phyloP scores from a whole-genome alignment of 768 basidiomycete genomes.

The Psilocybe sp. region DNA sequence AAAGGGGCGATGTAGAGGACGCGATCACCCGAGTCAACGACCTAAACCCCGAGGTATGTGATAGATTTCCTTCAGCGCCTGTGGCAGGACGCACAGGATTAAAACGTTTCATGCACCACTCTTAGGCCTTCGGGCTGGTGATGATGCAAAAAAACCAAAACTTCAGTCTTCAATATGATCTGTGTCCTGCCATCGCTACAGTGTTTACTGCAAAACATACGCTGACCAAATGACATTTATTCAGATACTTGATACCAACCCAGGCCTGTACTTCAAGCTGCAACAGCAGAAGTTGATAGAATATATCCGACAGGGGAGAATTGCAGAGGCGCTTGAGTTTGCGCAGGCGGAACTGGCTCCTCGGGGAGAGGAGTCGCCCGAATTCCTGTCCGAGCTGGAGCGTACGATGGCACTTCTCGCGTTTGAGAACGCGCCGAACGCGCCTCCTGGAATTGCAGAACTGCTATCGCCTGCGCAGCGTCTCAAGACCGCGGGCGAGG shows the following conservation, averaged over 20 bases:
- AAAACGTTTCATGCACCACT: constrained; percentile 98
- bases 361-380: constrained; percentile 90
- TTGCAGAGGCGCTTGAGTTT: constrained; percentile 81
- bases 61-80: constrained; percentile 30
- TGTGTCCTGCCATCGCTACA: constrained; percentile 13
- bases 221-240: constrained; percentile 18
- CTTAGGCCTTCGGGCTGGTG: constrained; percentile 80
- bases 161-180: constrained; percentile 98
- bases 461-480: constrained; percentile 85
- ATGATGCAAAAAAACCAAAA: constrained; percentile 77
- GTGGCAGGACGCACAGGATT: constrained; percentile 59
- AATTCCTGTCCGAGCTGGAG: constrained; percentile 90
- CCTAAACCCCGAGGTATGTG: constrained; percentile 85
- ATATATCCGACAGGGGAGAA: constrained; percentile 78
- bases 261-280: constrained; percentile 89
- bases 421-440: constrained; percentile 62
- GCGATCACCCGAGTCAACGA: constrained; percentile 96
- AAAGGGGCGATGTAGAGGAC: constrained; percentile 91
- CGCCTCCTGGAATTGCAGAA: constrained; percentile 69
- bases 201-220: constrained; percentile 6
- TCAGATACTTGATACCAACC: constrained; percentile 96
- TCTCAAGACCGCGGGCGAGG: constrained; percentile 91
- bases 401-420: constrained; percentile 92
- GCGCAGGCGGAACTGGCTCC: constrained; percentile 94
- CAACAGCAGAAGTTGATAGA: constrained; percentile 97